These are phyloP conservation scores for Cotoneaster glaucophyllus DNA, from an alignment of 306 rosid species.

Conservation along the genomic window DNA sequence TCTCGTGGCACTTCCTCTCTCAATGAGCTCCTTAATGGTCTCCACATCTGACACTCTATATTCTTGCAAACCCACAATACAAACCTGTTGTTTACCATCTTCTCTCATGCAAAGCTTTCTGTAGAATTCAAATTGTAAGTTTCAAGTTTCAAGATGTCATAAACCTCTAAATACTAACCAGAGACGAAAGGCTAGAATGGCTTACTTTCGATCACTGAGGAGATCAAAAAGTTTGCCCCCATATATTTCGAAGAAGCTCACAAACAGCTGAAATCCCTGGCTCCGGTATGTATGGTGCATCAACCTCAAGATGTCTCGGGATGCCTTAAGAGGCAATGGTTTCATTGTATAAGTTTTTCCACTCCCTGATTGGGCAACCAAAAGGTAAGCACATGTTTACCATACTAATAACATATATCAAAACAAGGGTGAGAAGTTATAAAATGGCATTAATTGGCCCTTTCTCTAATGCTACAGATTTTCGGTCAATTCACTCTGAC, in stretches of 20 bases:
- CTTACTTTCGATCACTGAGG: constrained; percentile 90
- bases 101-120: constrained; percentile 99
- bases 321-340: constrained; percentile 93
- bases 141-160: constrained; percentile 12
- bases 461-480: background rate
- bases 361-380: constrained; percentile 56
- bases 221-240: constrained; percentile 98
- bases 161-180: constrained; percentile 1
- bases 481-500: background rate
- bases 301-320: constrained; percentile 88
- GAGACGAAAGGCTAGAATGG: constrained; percentile 5
- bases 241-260: constrained; percentile 97
- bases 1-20: constrained; percentile 87
- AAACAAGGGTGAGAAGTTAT: background rate
- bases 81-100: constrained; percentile 96
- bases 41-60: constrained; percentile 90
- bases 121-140: constrained; percentile 24
- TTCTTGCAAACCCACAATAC: constrained; percentile 98
- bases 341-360: constrained; percentile 97
- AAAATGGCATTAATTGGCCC: background rate
- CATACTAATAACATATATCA: no score
- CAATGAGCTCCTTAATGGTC: constrained; percentile 87
- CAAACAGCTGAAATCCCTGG: constrained; percentile 86
- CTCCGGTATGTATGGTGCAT: constrained; percentile 93
- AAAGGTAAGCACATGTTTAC: constrained; percentile 12